These are phyloP conservation scores for Colletotrichum tanaceti DNA, from an alignment of 2,329 filamentous ascomycete genomes.

Conservation along the genomic window DNA sequence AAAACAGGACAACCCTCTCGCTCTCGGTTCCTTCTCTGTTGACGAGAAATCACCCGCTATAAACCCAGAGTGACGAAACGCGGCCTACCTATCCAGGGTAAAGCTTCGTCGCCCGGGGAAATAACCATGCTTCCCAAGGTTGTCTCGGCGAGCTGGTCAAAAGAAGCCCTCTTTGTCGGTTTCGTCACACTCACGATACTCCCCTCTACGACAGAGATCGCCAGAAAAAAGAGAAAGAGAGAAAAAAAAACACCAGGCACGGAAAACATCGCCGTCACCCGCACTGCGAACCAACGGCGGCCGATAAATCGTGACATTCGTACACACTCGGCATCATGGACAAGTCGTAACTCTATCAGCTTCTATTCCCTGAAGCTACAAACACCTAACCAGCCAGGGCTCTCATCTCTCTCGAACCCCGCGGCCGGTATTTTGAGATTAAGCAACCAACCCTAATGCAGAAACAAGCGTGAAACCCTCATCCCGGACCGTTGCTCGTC, in stretches of 20 bases:
- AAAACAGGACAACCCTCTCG: no score
- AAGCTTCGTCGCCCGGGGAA: no score
- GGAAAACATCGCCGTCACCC: no score
- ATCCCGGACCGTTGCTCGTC: constrained; percentile 22
- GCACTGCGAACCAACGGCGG: not conserved
- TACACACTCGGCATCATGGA: constrained; percentile 23
- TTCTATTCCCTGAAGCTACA: constrained; percentile 43
- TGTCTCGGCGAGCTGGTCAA: no score
- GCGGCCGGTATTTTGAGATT: constrained; percentile 42
- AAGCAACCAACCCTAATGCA: constrained; percentile 43
- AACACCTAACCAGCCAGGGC: constrained; percentile 40
- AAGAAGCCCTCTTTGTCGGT: no score
- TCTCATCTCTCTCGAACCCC: constrained; percentile 33
- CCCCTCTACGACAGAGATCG: not conserved
- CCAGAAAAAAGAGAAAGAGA: no score
- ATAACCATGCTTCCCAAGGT: no score
- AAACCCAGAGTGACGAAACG: no score
- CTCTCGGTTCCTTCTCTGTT: no score
- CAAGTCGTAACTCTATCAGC: constrained; percentile 38
- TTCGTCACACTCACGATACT: not conserved
- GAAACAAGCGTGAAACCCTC: constrained; percentile 41
- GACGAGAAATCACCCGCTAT: no score
- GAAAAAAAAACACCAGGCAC: no score
- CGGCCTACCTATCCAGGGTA: no score
- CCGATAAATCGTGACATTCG: constrained; percentile 23